Evolutionary conservation across 148 eudicot species (phyloP), one percentile per base, ranked within the genome.

Genomic region (Chenopodium quinoa): DNA sequence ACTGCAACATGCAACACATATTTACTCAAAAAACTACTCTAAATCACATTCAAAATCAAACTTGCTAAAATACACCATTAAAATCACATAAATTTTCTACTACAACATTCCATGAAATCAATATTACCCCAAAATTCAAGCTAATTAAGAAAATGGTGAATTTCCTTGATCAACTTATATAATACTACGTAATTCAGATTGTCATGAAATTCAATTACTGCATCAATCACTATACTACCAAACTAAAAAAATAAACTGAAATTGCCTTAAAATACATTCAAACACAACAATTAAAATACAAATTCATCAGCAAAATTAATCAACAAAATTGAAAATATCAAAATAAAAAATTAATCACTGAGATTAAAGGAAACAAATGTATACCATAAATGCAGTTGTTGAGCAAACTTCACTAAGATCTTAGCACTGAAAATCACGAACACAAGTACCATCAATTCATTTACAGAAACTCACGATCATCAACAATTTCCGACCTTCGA

Each of bases 1-100:
- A 87, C 77, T 80, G 80, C 71, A 84, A 80, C 46, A 52, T 75
- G 40, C 75, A 79, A 44, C 48, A 79, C 67, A 71, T 37, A 50
- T 4, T 65, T 47, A 60, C 47, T 81, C 54, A 47, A 9, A 29
- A 40, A 31, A 50, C 52, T 19, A 7, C 83, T 81, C 73, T 27
- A 64, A 63, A 75, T 40, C 4, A 29, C 9, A 19, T 65, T n/a
- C 37, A 73, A 46, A 25, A 56, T 71, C 19, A 72, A 80, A 62
- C 12, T 1, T 52, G 0, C 46, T 44, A 44, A 60, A 25, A 40
- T 20, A 44, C 19, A 73, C 32, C 72, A 71, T 34, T 31, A 78
- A 25, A 71, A 73, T 10, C 27, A 37, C n/a, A 4, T 9, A 37
- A 27, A 10, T 4, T 27, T 50, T 54, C 44, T 50, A 76, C 3